Evolutionary conservation across 129 eudicot genomes (phyloP), one percentile per base, ranked within the genome.

Genomic region (Tagetes erecta): DNA sequence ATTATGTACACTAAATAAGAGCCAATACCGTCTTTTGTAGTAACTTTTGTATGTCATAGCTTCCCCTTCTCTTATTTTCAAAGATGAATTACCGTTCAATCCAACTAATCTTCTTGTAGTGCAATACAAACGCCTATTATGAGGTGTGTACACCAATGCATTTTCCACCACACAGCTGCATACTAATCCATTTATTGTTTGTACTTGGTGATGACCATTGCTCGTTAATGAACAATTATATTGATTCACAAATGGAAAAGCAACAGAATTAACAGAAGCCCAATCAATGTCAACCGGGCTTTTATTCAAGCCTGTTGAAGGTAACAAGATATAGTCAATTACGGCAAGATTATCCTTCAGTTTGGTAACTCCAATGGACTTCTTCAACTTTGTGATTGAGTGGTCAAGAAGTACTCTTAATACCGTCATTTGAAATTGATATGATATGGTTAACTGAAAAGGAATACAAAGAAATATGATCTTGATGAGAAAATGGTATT

Each of bases 91-190:
- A 2, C 87, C 81, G 78, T 87, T 71, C 66, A 87, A 9, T 53
- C 78, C 84, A 36, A 69, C 42, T 65, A 89, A 76, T 52, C 77
- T 75, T 5, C 76, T 74, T 1, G 78, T 55, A 30, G 87, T 76
- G 80, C 89, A 89, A 73, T 92, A 92, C 30, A 89, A 13, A 49
- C 51, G 56, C 30, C 78, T 83, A 66, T 87, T 92, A 72, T 92
- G 96, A 40, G 98, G 98, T 0, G 98, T 92, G 45, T 65, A 74
- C 5, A 87, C 90, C 75, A 92, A 75, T 42, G 86, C 83, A 60
- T 87, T 89, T 68, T 92, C 86, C 63, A 92, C 8, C 69, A 68
- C 67, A 62, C 95, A 87, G 50, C 76, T 37, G 66, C 91, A 82
- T 1, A 84, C 71, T 67, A 79, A 46, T 37, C 95, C 95, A 30